Percentiles rank a stretch among this genome's conserved stretches.
These are phyloP conservation scores for Grosmannia serpens DNA, from an alignment of 2,329 filamentous ascomycete genomes.

Conservation along the genomic window DNA sequence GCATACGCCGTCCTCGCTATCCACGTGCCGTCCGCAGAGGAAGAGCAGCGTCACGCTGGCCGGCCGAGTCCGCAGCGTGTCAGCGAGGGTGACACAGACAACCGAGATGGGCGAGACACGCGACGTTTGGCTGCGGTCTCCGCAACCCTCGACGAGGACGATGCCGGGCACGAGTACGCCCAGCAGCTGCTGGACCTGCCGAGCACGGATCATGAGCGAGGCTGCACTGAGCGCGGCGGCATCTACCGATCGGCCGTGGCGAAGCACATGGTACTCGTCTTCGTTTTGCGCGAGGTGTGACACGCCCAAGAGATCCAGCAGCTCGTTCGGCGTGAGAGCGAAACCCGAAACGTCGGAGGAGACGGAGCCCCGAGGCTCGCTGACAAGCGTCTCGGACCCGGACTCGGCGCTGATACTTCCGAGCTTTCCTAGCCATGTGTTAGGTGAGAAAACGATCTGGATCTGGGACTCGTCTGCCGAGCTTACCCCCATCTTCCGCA, in stretches of 20 bases:
- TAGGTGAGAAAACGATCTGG: neutral
- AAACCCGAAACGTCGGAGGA: neutral
- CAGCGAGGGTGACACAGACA: constrained; percentile 3
- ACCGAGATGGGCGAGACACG: constrained; percentile 5
- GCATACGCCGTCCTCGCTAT: neutral
- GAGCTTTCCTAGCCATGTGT: neutral
- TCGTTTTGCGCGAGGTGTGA: constrained; percentile 1
- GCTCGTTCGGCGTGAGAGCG: neutral
- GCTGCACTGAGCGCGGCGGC: neutral
- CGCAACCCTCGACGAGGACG: constrained; percentile 9
- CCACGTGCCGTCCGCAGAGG: constrained; percentile 6
- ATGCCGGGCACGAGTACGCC: neutral
- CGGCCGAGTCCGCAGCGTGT: neutral
- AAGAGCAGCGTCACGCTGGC: neutral
- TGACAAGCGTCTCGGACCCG: neutral
- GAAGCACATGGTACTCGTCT: neutral
- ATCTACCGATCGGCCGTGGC: neutral
- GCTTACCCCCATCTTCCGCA: constrained; percentile 6
- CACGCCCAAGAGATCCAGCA: constrained; percentile 7
- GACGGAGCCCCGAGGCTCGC: neutral
- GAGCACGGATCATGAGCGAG: constrained; percentile 2
- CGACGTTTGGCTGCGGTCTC: constrained; percentile 1
- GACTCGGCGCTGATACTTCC: neutral
- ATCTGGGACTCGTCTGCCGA: neutral
- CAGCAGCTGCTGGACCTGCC: constrained; percentile 6